Conservation (phyloP, 2,329 filamentous ascomycete species). For the Diatrype stigma region DNA sequence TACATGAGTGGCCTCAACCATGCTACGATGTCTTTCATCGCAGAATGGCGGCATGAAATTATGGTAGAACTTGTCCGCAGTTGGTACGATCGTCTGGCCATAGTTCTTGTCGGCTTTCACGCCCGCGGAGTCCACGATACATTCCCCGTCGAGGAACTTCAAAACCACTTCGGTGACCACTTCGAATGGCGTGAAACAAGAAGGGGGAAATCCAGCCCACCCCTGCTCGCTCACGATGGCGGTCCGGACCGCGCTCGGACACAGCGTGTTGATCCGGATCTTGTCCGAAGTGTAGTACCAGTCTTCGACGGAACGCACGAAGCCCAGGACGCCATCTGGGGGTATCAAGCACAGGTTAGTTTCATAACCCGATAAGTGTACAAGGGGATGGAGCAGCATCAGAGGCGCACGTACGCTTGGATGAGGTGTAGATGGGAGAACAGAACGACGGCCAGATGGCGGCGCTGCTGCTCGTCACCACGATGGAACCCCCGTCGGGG, state of each 20-base stretch:
- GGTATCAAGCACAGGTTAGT: neutral
- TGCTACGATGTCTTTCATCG: neutral
- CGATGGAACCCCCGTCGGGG: neutral
- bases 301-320: constrained; percentile 1
- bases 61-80: neutral
- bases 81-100: neutral
- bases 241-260: constrained; percentile 1
- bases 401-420: neutral
- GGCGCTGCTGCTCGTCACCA: neutral
- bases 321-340: constrained; percentile 2
- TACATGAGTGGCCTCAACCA: neutral
- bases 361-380: too few relatives aligned
- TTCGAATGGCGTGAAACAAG: too few relatives aligned
- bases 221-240: neutral
- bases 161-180: too few relatives aligned
- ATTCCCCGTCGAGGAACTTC: constrained; percentile 1
- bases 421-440: constrained; percentile 1
- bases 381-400: too few relatives aligned
- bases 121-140: neutral
- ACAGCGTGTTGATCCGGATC: constrained; percentile 1
- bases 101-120: neutral
- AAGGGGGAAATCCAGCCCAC: neutral
- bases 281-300: constrained; percentile 1
- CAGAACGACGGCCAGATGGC: neutral
- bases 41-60: neutral